phyloP scores from a whole-genome alignment of 345 rosid genomes.

The Brassica cretica region DNA sequence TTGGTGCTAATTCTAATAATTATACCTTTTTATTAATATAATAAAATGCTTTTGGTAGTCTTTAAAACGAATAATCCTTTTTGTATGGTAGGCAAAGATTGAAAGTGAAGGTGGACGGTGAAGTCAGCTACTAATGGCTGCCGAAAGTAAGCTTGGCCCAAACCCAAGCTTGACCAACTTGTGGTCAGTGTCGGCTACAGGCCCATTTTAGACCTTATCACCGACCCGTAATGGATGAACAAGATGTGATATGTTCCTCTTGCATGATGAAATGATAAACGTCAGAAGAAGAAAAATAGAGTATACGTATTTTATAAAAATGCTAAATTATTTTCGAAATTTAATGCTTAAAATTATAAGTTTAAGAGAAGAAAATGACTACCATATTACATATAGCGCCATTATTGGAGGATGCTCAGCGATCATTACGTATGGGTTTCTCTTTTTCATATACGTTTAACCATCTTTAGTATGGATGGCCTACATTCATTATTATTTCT shows the following conservation, averaged over 20 bases:
- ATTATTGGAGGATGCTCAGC: not conserved
- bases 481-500: constrained; percentile 32
- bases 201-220: not conserved
- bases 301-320: not conserved
- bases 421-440: constrained; percentile 28
- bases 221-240: not conserved
- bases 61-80: not conserved
- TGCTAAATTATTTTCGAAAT: not conserved
- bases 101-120: constrained; percentile 13
- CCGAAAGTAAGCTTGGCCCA: not conserved
- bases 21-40: not conserved
- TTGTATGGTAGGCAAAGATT: constrained; percentile 28
- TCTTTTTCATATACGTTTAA: constrained; percentile 24
- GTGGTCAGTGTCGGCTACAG: not conserved
- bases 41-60: not conserved
- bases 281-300: not conserved
- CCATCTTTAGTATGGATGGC: constrained; percentile 25
- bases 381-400: not conserved
- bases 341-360: not conserved
- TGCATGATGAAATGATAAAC: constrained; percentile 1
- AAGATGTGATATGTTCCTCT: not conserved
- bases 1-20: not conserved
- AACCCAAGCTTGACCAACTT: not conserved
- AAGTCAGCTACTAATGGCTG: not conserved
- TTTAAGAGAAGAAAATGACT: constrained; percentile 22